Evolutionary conservation across 495 filamentous ascomycete species (phyloP), one percentile per base, ranked within the genome.

Genomic region (Rhizodiscina lignyota): DNA sequence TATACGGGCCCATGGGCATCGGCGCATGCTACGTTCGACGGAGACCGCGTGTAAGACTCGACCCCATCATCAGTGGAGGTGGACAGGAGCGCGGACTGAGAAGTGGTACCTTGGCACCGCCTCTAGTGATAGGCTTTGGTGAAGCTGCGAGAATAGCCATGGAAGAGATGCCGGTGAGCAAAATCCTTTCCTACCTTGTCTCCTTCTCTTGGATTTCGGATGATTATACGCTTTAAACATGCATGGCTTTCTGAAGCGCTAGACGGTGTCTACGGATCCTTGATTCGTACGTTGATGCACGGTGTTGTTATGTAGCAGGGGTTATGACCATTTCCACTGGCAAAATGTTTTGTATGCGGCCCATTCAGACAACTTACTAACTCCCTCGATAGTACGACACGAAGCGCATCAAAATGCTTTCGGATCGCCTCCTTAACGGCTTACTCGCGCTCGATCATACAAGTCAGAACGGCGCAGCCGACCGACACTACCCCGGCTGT

Each of bases 1-100:
- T 97, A 40, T 97, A 97, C 56, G 89, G 89, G 26, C 89, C 89
- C 32, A 97, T 91, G 64, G 89, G 89, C 27, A 82, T 97, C 21
- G 89, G 89, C 38, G 89, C 89, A 21, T 96, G 89, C 59, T 97
- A 83, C 48, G 83, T 97, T 18, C 77, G 89, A 41, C 71, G 89
- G 54, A 68, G 89, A 30, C 89, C 89, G 6, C 73, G 83, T 52
- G 89, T 97, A 34, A 81, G 89, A 55, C 63, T 97, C 30, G 91
- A 97, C 34, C 91, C 89, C 22, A 77, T 97, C 49, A 97, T 97
- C 55, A 85, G 77, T 40, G 89, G 89, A 32, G 89, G 89, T 55
- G 89, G 89, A 8, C 89, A 97, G 56, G 89, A 97, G 63, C 62
- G 89, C 61, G 89, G 89, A 37, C 59, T 97, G 36, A 73, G 89